Evolutionary conservation across 2,329 filamentous ascomycete species (phyloP), one percentile per base, ranked within the genome.

Genomic region (Cercospora sesami): DNA sequence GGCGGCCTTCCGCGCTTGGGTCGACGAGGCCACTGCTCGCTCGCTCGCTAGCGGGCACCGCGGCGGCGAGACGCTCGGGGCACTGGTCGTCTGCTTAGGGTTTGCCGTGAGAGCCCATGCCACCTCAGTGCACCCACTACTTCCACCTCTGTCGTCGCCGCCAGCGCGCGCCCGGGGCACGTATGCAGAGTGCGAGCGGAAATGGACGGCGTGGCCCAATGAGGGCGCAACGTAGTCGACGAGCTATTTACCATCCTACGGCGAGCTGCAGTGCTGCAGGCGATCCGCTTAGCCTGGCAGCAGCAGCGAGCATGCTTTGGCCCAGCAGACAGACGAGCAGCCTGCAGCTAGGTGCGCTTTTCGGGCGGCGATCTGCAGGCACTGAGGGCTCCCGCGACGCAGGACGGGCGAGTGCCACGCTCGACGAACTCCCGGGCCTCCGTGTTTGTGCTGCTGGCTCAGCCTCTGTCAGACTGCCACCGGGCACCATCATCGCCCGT

Each of bases 281-380:
- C 36, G 36, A 39, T 39, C 36, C 18, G 45, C 45, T 51, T 51
- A 51, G n/a, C 45, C 45, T n/a, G 18, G 45, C 45, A 51, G 45
- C 45, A 12, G 45, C 42, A 48, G 42, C 42, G n/a, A 45, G 39
- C 39, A 45, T 45, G 33, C 39, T 18, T 45, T 18, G 39, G 16
- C 39, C n/a, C 39, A 45, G 39, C 39, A 45, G 39, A 18, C n/a
- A 18, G 18, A 48, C 18, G 42, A 12, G n/a, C 42, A 18, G 42
- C 6, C 42, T 48, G n/a, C 42, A 48, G 42, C 42, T 21, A 7
- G 42, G 42, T 48, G 42, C n/a, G 12, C 42, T 10, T 48, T 21
- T 48, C n/a, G 42, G 42, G 42, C n/a, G 30, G 53, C 58, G 59
- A 69, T 68, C 68, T 69, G 68, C 68, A 69, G 65, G 65, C 36